Base-by-base conservation (phyloP, 192 early-diverging fungal genomes). In the Backusella tarrabulga region DNA sequence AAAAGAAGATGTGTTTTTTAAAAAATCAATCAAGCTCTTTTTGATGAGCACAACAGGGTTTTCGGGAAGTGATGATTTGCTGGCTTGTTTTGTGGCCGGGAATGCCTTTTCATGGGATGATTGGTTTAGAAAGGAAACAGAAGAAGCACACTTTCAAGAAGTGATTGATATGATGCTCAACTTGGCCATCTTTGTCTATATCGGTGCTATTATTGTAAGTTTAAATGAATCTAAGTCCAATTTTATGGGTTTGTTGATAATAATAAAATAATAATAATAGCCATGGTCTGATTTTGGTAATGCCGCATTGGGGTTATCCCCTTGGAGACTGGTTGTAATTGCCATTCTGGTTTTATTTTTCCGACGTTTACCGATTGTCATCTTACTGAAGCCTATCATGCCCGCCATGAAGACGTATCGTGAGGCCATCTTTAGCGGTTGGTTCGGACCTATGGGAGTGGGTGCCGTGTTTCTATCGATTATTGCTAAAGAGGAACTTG, bases 91-190 rank as follows among this genome's bases (percentile, higher is more conserved):
- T 85, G 84, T 90, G 29, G 91, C 93, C 1, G 94, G 94, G 6
- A 91, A 93, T 83, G 85, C 90, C 3, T 92, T 96, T 60, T 90
- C 94, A 1, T 96, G 95, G 95, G 96, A 98, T 68, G 93, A 91
- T 67, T 98, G 96, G 96, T 97, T 96, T 80, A 89, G 91, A 46
- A 80, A 93, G 29, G 92, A 96, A 73, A 90, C 92, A 21, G 85
- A 93, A 36, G 92, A 94, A 63, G 91, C 93, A 1, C 91, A 95
- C 26, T 87, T 98, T 34, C 96, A 98, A 83, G 96, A 97, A 81
- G 92, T 93, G 3, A 88, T 99, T 60, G 96, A 97, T 77, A 92
- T 89, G 80, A 81, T 99, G 76, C 79, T 98, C 46, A 97, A 96
- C 81, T 82, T 95, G 75, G 83, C 94, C 4, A 93, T 95, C 52